Evolutionary conservation across 768 basidiomycete species (phyloP).

Genomic region (Naematelia aurantialba): DNA sequence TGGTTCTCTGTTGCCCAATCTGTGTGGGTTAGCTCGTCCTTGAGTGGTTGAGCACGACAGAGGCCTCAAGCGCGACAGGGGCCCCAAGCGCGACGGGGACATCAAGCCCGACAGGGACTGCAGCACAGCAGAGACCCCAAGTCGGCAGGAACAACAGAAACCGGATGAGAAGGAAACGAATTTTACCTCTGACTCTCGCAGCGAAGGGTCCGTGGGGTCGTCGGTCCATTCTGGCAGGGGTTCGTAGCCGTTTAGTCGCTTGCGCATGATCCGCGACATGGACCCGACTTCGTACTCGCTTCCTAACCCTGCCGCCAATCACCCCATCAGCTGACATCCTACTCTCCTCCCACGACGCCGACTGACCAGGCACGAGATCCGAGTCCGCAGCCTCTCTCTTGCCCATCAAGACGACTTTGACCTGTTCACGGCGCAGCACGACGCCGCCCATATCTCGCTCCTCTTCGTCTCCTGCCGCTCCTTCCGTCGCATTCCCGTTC

Average conservation of each 20-base stretch:
- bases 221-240: slow-evolving; percentile 82
- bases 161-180: not conserved
- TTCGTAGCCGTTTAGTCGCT: slow-evolving; percentile 57
- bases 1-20: not conserved
- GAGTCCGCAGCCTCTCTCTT: slow-evolving; percentile 56
- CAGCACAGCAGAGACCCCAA: too few relatives aligned
- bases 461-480: slow-evolving; percentile 46
- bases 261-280: slow-evolving; percentile 61
- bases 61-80: too few relatives aligned
- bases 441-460: slow-evolving; percentile 65
- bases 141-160: too few relatives aligned
- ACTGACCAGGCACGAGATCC: slow-evolving; percentile 45
- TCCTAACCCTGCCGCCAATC: slow-evolving; percentile 25
- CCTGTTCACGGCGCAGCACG: slow-evolving; percentile 75
- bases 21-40: not conserved
- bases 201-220: slow-evolving; percentile 69
- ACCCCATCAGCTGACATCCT: slow-evolving; percentile 5
- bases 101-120: too few relatives aligned
- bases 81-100: too few relatives aligned
- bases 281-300: slow-evolving; percentile 59
- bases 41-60: too few relatives aligned
- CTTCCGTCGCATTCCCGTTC: slow-evolving; percentile 19
- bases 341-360: slow-evolving; percentile 4
- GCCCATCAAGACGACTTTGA: slow-evolving; percentile 70
- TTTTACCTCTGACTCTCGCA: slow-evolving; percentile 60